Evolutionary conservation across 1,139 yeast species (phyloP).

Genomic region (Scheffersomyces parashehatae): DNA sequence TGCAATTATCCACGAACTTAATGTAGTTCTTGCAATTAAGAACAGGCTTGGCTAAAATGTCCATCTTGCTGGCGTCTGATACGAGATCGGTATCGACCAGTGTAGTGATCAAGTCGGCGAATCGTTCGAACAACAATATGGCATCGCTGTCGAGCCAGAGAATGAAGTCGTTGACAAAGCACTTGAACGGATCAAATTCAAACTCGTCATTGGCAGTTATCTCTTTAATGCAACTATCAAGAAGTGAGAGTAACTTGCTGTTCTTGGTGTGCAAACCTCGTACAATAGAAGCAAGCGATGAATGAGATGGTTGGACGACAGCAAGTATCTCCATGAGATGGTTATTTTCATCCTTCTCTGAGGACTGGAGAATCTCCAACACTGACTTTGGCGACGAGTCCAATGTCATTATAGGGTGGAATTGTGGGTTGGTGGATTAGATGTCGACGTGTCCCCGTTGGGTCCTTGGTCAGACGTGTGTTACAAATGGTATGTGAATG

Average conservation of each 20-base stretch:
- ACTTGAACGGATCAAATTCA: conserved; percentile 30
- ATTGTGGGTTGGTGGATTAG: no score
- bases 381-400: background rate
- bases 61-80: conserved; percentile 16
- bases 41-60: conserved; percentile 31
- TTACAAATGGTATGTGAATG: no score
- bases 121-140: conserved; percentile 35
- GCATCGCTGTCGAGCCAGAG: conserved; percentile 40
- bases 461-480: no score
- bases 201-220: conserved; percentile 9
- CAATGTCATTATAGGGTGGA: no score
- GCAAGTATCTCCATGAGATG: conserved; percentile 39
- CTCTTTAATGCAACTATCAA: conserved; percentile 19
- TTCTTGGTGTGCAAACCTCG: conserved; percentile 47
- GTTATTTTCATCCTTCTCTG: conserved; percentile 31
- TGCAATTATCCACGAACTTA: conserved; percentile 27
- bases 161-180: conserved; percentile 41
- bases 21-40: conserved; percentile 33
- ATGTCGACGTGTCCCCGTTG: no score
- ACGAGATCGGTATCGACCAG: conserved; percentile 5
- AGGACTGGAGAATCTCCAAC: conserved; percentile 1
- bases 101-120: conserved; percentile 13
- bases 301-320: conserved; percentile 30
- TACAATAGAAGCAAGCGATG: conserved; percentile 33
- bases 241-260: conserved; percentile 27